Evolutionary conservation across 495 filamentous ascomycete genomes (phyloP), one percentile per base, ranked within the genome.

Genomic region (Rostrohypoxylon terebratum): DNA sequence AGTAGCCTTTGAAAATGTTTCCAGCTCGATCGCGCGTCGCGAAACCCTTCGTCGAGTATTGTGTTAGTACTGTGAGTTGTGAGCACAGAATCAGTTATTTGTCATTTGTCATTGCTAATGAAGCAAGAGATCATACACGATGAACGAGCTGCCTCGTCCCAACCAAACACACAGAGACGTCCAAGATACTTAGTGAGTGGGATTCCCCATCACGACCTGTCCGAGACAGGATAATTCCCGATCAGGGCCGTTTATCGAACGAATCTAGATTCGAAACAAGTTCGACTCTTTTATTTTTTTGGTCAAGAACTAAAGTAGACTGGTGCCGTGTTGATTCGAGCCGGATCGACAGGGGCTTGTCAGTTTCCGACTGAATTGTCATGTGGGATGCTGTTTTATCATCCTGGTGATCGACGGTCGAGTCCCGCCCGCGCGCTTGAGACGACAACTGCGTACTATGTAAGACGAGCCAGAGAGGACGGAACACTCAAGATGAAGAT

Each of bases 401-500:
- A 61, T 48, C 70, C 70, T 61, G 44, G 53, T 25, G 53, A 72
- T 68, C 59, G 38, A 53, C 63, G 53, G n/a, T 36, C 18, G 20
- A 45, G 53, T 25, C 36, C 42, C 48, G 60, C 34, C 33, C 18
- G 45, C 25, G 23, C 21, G n/a, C 55, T 60, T 54, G 38, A 55
- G 25, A 48, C 42, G 63, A 50, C 25, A 18, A 16, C 59, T 42
- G 13, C 4, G 13, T 1, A 1, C 1, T 38, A 38, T 34, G 33
- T 38, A 38, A 38, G 21, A 62, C 42, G 50, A 28, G 28, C 28
- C 28, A 28, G 28, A 28, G 28, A 28, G 28, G 28, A 66, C 63
- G 63, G 63, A 63, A 71, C 62, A 66, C 62, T 61, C 63, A 58
- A 71, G 69, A 57, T 48, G 69, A 66, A 67, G 63, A 72, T 72